Evolutionary conservation across 805 yeast species (phyloP).

Genomic region (Teunomyces atbi): DNA sequence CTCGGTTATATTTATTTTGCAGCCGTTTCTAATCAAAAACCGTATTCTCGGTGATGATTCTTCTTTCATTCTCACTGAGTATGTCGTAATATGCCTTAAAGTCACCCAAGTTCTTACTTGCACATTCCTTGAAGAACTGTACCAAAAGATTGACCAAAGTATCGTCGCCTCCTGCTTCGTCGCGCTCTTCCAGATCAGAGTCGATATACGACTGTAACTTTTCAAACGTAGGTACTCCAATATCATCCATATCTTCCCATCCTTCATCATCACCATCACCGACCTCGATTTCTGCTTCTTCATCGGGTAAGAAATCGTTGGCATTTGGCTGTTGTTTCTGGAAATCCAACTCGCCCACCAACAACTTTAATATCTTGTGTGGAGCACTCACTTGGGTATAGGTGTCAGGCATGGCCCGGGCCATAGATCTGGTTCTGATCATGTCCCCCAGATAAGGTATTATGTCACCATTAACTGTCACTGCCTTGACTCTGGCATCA

Average conservation of each 20-base stretch:
- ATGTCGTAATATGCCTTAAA: slow-evolving; percentile 52
- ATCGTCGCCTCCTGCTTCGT: slow-evolving; percentile 30
- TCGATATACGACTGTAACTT: slow-evolving; percentile 59
- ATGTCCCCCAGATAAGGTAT: slow-evolving; percentile 58
- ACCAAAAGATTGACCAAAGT: slow-evolving; percentile 41
- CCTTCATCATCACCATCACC: slow-evolving; percentile 51
- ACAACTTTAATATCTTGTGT: slow-evolving; percentile 67
- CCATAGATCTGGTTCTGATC: slow-evolving; percentile 86
- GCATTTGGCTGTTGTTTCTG: slow-evolving; percentile 56
- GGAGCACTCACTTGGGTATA: slow-evolving; percentile 68
- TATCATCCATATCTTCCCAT: slow-evolving; percentile 77
- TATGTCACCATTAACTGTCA: slow-evolving; percentile 76
- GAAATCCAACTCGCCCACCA: slow-evolving; percentile 65
- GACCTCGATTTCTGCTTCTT: slow-evolving; percentile 17
- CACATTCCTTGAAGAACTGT: slow-evolving; percentile 56
- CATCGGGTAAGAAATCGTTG: slow-evolving; percentile 29
- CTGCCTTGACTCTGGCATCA: slow-evolving; percentile 48
- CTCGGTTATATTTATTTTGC: neutral
- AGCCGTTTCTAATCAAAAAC: slow-evolving; percentile 23
- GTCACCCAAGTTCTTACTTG: slow-evolving; percentile 46
- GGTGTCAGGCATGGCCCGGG: slow-evolving; percentile 59
- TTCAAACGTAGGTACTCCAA: slow-evolving; percentile 61
- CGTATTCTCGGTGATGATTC: slow-evolving; percentile 48
- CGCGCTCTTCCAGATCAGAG: slow-evolving; percentile 41
- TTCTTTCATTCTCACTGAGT: slow-evolving; percentile 54